A percentile compares a stretch with the other conserved stretches of the same genome.
Conservation (phyloP, 805 yeast species). For the Yarrowia sp. region DNA sequence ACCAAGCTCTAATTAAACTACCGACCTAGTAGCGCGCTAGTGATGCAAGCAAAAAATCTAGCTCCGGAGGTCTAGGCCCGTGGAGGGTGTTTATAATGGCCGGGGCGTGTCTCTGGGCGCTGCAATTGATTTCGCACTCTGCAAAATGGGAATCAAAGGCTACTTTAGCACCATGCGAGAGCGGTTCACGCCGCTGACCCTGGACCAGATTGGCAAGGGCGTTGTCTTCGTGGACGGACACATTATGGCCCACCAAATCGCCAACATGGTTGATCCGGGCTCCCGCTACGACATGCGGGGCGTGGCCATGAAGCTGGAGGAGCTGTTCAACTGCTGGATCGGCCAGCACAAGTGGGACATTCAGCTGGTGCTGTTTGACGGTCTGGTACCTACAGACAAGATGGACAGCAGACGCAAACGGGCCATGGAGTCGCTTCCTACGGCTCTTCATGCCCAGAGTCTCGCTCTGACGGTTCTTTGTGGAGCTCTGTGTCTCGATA, state of each 20-base stretch:
- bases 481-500: constrained; percentile 30
- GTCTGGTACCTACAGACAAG: constrained; percentile 14
- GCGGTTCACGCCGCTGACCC: constrained; percentile 27
- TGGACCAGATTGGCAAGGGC: constrained; percentile 28
- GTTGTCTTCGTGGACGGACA: constrained; percentile 28
- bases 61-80: constrained; percentile 6
- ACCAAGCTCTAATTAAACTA: constrained; percentile 3
- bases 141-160: constrained; percentile 27
- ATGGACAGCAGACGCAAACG: constrained; percentile 17
- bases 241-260: constrained; percentile 34
- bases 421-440: constrained; percentile 16
- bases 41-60: constrained; percentile 14
- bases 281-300: constrained; percentile 24
- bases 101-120: neutral
- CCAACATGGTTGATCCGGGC: constrained; percentile 32
- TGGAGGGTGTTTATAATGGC: neutral
- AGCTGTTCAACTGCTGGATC: constrained; percentile 25
- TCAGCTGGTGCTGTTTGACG: constrained; percentile 32
- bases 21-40: constrained; percentile 18
- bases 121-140: neutral
- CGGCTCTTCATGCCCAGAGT: constrained; percentile 17
- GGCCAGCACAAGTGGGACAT: constrained; percentile 30
- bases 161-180: constrained; percentile 24
- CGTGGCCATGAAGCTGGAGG: constrained; percentile 30
- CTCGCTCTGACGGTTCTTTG: constrained; percentile 19